Evolutionary conservation across 2,329 filamentous ascomycete species (phyloP).

Genomic region (Corniculantispora saksenae): DNA sequence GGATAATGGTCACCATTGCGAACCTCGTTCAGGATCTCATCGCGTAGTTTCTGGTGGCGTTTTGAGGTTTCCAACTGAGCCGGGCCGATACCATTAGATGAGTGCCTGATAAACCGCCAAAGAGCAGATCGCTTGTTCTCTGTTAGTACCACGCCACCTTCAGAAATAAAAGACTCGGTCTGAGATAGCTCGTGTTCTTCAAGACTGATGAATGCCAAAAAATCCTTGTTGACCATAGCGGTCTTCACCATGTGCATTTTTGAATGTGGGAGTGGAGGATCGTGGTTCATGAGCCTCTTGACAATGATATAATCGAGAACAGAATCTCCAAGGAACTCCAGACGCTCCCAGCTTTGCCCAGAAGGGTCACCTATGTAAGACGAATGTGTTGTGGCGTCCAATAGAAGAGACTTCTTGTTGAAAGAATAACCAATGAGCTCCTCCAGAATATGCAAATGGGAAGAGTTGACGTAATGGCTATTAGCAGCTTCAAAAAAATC

Average conservation of each 20-base stretch:
- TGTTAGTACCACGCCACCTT: slow-evolving; percentile 23
- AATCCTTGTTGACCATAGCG: slow-evolving; percentile 76
- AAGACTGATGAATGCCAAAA: slow-evolving; percentile 77
- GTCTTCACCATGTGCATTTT: slow-evolving; percentile 78
- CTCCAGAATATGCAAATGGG: slow-evolving; percentile 56
- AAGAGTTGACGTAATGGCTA: slow-evolving; percentile 36
- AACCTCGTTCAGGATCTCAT: slow-evolving; percentile 53
- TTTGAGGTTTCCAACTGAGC: slow-evolving; percentile 46
- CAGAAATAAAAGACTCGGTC: slow-evolving; percentile 19
- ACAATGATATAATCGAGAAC: slow-evolving; percentile 79
- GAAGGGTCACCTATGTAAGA: slow-evolving; percentile 53
- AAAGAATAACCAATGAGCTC: slow-evolving; percentile 72
- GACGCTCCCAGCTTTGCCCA: slow-evolving; percentile 59
- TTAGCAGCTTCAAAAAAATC: slow-evolving; percentile 47
- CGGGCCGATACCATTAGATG: slow-evolving; percentile 46
- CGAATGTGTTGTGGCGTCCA: slow-evolving; percentile 80
- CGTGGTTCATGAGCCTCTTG: slow-evolving; percentile 53
- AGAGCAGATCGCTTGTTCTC: slow-evolving; percentile 45
- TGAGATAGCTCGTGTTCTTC: slow-evolving; percentile 41
- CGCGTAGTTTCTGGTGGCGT: slow-evolving; percentile 51
- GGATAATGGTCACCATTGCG: slow-evolving; percentile 61
- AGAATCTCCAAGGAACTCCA: slow-evolving; percentile 88
- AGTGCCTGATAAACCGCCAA: slow-evolving; percentile 70
- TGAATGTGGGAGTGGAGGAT: slow-evolving; percentile 45
- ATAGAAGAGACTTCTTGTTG: slow-evolving; percentile 63